A percentile compares a stretch with the other conserved stretches of the same genome.
Conservation (phyloP, 2,329 filamentous ascomycete species). For the Ilyonectria robusta region DNA sequence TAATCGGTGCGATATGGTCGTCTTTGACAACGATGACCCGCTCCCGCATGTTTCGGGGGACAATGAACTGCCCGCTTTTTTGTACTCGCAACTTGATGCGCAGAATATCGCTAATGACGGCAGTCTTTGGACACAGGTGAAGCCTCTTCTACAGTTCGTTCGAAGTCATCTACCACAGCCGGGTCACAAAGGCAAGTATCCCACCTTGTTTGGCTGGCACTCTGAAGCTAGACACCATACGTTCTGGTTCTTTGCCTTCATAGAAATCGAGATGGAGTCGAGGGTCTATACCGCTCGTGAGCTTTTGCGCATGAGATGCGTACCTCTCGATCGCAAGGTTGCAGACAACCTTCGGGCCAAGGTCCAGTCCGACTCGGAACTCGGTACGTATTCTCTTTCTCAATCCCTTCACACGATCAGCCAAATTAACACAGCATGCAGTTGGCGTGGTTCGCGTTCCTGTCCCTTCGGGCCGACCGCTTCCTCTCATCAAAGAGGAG, state of each 20-base stretch:
- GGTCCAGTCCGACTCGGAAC: slow-evolving; percentile 57
- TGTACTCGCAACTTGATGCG: slow-evolving; percentile 45
- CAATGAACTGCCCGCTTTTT: slow-evolving; percentile 42
- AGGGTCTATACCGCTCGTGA: slow-evolving; percentile 61
- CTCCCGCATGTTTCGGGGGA: slow-evolving; percentile 35
- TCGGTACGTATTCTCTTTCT: slow-evolving; percentile 53
- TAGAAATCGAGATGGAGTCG: slow-evolving; percentile 58
- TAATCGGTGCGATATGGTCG: slow-evolving; percentile 1
- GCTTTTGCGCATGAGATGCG: slow-evolving; percentile 56
- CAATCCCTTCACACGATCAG: background rate
- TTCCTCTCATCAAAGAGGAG: slow-evolving; percentile 47
- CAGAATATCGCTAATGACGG: slow-evolving; percentile 50
- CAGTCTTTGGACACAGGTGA: slow-evolving; percentile 49
- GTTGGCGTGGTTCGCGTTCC: slow-evolving; percentile 52
- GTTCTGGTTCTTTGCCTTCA: slow-evolving; percentile 59
- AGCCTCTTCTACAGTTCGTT: slow-evolving; percentile 54
- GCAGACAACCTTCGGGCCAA: slow-evolving; percentile 49
- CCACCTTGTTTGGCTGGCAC: slow-evolving; percentile 58
- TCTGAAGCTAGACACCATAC: slow-evolving; percentile 52
- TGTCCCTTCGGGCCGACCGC: slow-evolving; percentile 36
- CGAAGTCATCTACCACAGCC: slow-evolving; percentile 42
- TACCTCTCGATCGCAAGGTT: slow-evolving; percentile 46
- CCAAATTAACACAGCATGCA: slow-evolving; percentile 35
- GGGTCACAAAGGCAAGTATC: slow-evolving; percentile 46
- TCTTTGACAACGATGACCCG: slow-evolving; percentile 40